Percentiles rank a stretch among this genome's conserved stretches.
Evolutionary conservation across 1,284 basidiomycete species (phyloP).

Genomic region (Ustilago sp.): DNA sequence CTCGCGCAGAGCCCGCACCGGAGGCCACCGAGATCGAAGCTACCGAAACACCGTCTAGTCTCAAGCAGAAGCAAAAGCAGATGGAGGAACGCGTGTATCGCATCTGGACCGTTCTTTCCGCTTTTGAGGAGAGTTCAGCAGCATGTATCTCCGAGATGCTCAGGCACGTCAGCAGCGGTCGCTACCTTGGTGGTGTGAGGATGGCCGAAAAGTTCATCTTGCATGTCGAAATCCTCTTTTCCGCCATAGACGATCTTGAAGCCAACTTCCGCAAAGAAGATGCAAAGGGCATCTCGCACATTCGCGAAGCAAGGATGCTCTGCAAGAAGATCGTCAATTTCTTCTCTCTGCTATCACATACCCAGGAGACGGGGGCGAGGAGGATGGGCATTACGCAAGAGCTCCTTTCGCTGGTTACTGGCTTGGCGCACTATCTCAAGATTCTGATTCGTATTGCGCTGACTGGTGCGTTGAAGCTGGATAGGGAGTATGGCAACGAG

Average conservation of each 20-base stretch:
- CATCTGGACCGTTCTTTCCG: conserved; percentile 98
- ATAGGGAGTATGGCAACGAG: conserved; percentile 84
- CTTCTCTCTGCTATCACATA: conserved; percentile 95
- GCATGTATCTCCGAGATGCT: conserved; percentile 99
- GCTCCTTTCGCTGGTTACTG: conserved; percentile 95
- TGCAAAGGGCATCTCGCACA: conserved; percentile 87
- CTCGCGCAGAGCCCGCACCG: conserved; percentile 45
- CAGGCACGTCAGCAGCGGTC: conserved; percentile 89
- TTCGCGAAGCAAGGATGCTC: conserved; percentile 96
- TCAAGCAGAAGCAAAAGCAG: conserved; percentile 89
- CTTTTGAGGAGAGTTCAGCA: conserved; percentile 98
- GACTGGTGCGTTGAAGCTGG: conserved; percentile 93
- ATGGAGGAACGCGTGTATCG: conserved; percentile 99
- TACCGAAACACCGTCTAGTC: conserved; percentile 81
- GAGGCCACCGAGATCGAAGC: conserved; percentile 74
- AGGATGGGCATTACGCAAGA: conserved; percentile 97
- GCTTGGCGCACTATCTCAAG: conserved; percentile 98
- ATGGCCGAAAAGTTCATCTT: conserved; percentile 99
- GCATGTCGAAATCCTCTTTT: conserved; percentile 97
- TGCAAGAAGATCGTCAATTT: conserved; percentile 99
- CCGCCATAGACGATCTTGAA: conserved; percentile 95
- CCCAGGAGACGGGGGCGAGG: conserved; percentile 87
- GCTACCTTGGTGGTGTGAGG: conserved; percentile 94
- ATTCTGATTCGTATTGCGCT: conserved; percentile 98
- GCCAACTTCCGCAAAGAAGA: conserved; percentile 84